Evolutionary conservation across 257 asterid genomes (phyloP).

Genomic region (Solanum pimpinellifolium): DNA sequence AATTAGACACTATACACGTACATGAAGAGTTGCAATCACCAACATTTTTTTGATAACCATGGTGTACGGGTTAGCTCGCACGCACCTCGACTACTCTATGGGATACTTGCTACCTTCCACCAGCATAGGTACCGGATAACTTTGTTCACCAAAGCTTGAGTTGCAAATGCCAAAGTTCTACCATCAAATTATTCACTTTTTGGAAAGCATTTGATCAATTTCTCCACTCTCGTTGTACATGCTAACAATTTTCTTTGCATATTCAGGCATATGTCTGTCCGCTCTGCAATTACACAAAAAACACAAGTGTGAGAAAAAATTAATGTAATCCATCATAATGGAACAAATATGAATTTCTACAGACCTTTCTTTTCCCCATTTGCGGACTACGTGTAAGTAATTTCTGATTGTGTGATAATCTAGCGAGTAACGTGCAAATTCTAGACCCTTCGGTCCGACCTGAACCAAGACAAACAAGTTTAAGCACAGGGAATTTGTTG

Average conservation of each 20-base stretch:
- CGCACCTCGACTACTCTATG: not conserved
- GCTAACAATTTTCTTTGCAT: slow-evolving; percentile 72
- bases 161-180: not conserved
- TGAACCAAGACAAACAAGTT: slow-evolving; percentile 16
- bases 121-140: not conserved
- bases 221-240: slow-evolving; percentile 86
- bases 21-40: not conserved
- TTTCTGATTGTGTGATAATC: slow-evolving; percentile 96
- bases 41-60: not conserved
- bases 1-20: not conserved
- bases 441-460: slow-evolving; percentile 96
- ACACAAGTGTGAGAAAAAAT: not conserved
- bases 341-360: not conserved
- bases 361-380: slow-evolving; percentile 88
- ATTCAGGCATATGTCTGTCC: slow-evolving; percentile 77
- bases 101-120: not conserved
- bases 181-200: slow-evolving; percentile 27
- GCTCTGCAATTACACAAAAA: slow-evolving; percentile 48
- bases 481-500: not conserved
- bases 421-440: slow-evolving; percentile 89
- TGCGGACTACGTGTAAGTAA: slow-evolving; percentile 67
- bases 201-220: slow-evolving; percentile 67
- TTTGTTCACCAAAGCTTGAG: not conserved
- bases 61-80: not conserved
- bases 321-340: not conserved